These are phyloP conservation scores for Eutrema heterophyllum DNA, from an alignment of 345 rosid genomes.

Conservation along the genomic window DNA sequence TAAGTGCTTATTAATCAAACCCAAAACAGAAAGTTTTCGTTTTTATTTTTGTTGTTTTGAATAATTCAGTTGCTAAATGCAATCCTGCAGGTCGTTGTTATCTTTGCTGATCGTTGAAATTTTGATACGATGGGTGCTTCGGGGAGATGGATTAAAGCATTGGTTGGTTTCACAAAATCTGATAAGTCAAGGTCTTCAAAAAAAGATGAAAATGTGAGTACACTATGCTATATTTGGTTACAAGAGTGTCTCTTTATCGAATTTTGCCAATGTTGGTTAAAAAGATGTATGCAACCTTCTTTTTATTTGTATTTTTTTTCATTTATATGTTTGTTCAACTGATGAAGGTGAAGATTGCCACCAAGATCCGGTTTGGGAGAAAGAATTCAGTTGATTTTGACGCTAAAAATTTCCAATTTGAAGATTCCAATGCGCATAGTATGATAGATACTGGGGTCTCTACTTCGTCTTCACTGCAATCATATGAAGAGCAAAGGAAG, in stretches of 20 bases:
- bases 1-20: not conserved
- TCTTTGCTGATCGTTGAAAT: slow-evolving; percentile 12
- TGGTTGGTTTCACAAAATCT: slow-evolving; percentile 76
- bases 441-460: slow-evolving; percentile 45
- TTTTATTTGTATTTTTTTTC: not conserved
- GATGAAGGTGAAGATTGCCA: slow-evolving; percentile 42
- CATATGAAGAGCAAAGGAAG: slow-evolving; percentile 40
- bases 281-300: not conserved
- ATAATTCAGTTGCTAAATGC: not conserved
- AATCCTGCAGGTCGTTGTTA: slow-evolving; percentile 24
- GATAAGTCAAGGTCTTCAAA: slow-evolving; percentile 70
- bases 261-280: not conserved
- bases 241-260: not conserved
- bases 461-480: slow-evolving; percentile 48
- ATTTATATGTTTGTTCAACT: not conserved
- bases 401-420: slow-evolving; percentile 43
- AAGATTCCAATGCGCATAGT: slow-evolving; percentile 36
- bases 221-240: not conserved
- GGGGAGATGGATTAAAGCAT: slow-evolving; percentile 90
- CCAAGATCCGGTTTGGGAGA: slow-evolving; percentile 58
- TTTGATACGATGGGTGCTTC: slow-evolving; percentile 73
- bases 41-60: not conserved
- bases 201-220: slow-evolving; percentile 60
- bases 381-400: slow-evolving; percentile 60
- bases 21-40: not conserved